Evolutionary conservation across 352 stramenopile genomes (phyloP), one percentile per base, ranked within the genome.

Genomic region (Pythium scleroteichum): DNA sequence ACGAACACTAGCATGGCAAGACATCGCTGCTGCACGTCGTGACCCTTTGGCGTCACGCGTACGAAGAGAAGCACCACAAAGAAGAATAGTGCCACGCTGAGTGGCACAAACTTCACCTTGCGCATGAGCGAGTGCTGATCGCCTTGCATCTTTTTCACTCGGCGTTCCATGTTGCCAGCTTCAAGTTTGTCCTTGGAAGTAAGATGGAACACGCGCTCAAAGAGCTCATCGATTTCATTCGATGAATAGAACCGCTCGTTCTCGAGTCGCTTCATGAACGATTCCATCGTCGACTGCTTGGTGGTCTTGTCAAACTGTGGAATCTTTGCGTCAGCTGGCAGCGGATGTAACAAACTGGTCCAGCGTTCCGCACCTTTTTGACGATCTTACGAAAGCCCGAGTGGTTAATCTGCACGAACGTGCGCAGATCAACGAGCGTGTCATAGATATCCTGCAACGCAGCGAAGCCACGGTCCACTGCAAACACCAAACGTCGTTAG

Each of bases 301-400:
- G 84, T 82, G 7, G 85, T 90, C 74, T 97, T 97, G 78, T 97
- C 90, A 80, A 94, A 97, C 88, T 97, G 58, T 42, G 46, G 2
- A 32, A 13, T n/a, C n/a, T 16, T 39, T 17, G 5, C n/a, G 16
- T 33, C 8, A 46, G n/a, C 17, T 23, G 4, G 24, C 14, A 9
- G 12, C 23, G 42, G 23, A 40, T n/a, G 19, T 23, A 45, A 29
- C 42, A 39, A 42, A 4, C 12, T 55, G 20, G 27, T 20, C 13
- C 13, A 23, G 27, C 4, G 35, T 12, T 0, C 17, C 46, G 24
- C 22, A 90, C 84, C 80, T 95, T 97, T 69, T 97, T 97, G 40
- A 97, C 88, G 47, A 97, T 97, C 70, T 97, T 97, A 3, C 90
- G 82, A 62, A 97, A 97, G 24, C 90, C 90, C 57, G 88, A 95